phyloP scores from a whole-genome alignment of 2,329 filamentous ascomycete species.

The Verticillium nonalfalfae region DNA sequence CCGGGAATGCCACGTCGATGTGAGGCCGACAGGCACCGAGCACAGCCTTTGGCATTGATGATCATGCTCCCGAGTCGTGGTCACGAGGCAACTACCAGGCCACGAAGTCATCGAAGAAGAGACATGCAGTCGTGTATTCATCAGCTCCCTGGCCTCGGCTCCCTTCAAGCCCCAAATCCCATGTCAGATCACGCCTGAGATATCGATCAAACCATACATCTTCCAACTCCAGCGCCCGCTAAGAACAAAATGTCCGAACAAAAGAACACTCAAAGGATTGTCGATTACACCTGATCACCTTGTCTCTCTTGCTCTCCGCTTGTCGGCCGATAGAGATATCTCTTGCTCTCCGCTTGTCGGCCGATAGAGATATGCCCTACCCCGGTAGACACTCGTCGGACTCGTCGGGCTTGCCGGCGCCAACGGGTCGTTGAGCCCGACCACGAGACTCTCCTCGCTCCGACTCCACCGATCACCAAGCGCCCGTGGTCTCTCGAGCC shows the following conservation, averaged over 20 bases:
- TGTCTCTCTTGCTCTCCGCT: too few relatives aligned
- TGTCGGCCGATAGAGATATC: too few relatives aligned
- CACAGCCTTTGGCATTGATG: too few relatives aligned
- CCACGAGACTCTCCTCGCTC: constrained; percentile 23
- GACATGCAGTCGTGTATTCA: too few relatives aligned
- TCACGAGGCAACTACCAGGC: too few relatives aligned
- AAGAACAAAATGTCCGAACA: neutral
- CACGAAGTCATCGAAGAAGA: too few relatives aligned
- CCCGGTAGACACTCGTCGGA: neutral
- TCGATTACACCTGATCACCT: neutral
- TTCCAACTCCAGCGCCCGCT: neutral
- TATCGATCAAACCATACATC: neutral
- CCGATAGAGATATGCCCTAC: neutral
- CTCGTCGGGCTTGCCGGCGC: constrained; percentile 15
- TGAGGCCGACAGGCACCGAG: too few relatives aligned
- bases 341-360: neutral
- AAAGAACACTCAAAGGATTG: neutral
- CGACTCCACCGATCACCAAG: constrained; percentile 13
- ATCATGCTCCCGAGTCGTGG: too few relatives aligned
- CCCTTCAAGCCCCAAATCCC: too few relatives aligned
- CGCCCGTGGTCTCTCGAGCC: constrained; percentile 4
- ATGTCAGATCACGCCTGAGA: too few relatives aligned
- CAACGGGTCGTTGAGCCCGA: constrained; percentile 20
- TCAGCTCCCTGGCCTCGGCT: too few relatives aligned
- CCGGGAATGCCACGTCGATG: too few relatives aligned